Percentiles rank a stretch among this genome's conserved stretches.
Conservation (phyloP, 305 asterid species). For the Fraxinus xanthoxyloides region DNA sequence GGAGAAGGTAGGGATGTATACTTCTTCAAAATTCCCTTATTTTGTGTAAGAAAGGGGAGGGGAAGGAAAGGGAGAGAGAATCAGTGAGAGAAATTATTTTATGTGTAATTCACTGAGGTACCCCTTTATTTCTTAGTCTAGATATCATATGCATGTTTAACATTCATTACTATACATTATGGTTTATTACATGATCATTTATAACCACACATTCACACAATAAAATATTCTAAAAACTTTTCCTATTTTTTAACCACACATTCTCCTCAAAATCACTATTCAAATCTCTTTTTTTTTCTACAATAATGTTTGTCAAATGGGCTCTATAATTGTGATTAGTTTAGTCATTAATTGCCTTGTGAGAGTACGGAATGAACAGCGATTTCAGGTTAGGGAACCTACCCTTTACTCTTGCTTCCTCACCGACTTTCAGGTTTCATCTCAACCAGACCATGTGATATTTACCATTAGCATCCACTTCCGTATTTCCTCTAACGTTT, state of each 20-base stretch:
- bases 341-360: background rate
- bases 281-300: background rate
- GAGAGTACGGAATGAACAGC: background rate
- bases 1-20: background rate
- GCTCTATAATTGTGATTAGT: background rate
- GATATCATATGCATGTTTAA: background rate
- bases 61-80: background rate
- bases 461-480: background rate
- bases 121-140: conserved; percentile 3
- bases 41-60: background rate
- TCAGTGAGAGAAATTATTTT: background rate
- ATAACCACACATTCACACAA: background rate
- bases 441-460: background rate
- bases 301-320: background rate
- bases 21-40: background rate
- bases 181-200: background rate
- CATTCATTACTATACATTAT: background rate
- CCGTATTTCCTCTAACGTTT: background rate
- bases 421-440: background rate
- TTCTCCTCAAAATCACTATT: background rate
- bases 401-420: background rate
- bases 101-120: background rate
- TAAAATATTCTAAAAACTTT: background rate
- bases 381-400: background rate
- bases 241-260: background rate